Evolutionary conservation across 2,329 filamentous ascomycete species (phyloP).

Genomic region (Ceratocystiopsis minuta): DNA sequence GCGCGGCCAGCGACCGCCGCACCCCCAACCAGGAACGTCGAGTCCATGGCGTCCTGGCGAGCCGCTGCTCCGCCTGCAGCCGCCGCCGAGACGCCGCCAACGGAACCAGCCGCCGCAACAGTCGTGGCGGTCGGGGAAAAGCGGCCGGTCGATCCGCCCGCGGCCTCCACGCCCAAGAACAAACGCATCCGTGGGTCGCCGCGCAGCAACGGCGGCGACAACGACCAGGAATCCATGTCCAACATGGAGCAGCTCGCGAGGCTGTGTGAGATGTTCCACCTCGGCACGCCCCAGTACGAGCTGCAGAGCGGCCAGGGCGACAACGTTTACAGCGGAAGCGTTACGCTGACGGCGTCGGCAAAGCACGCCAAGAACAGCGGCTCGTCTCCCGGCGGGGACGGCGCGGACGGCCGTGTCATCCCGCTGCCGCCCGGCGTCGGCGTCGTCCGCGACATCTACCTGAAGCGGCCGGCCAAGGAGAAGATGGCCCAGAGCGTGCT

Average conservation of each 20-base stretch:
- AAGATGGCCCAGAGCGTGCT: slow-evolving; percentile 23
- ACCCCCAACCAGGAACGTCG: too few species aligned
- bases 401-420: too few species aligned
- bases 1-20: too few species aligned
- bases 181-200: too few species aligned
- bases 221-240: slow-evolving; percentile 6
- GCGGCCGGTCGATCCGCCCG: too few species aligned
- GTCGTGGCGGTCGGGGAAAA: too few species aligned
- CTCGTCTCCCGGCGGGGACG: too few species aligned
- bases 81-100: too few species aligned
- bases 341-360: slow-evolving; percentile 15
- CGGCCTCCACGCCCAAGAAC: background rate
- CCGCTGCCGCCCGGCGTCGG: slow-evolving; percentile 17
- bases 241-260: slow-evolving; percentile 11
- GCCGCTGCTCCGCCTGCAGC: too few species aligned
- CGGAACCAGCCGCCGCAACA: too few species aligned
- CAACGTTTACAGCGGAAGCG: slow-evolving; percentile 18
- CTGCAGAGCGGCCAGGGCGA: background rate
- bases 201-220: background rate
- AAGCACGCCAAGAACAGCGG: too few species aligned
- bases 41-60: too few species aligned
- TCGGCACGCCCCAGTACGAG: slow-evolving; percentile 3
- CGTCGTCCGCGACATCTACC: slow-evolving; percentile 16
- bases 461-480: slow-evolving; percentile 19
- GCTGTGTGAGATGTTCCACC: slow-evolving; percentile 4